Conservation (phyloP, 2,329 filamentous ascomycete genomes). For the Botrytis byssoidea region DNA sequence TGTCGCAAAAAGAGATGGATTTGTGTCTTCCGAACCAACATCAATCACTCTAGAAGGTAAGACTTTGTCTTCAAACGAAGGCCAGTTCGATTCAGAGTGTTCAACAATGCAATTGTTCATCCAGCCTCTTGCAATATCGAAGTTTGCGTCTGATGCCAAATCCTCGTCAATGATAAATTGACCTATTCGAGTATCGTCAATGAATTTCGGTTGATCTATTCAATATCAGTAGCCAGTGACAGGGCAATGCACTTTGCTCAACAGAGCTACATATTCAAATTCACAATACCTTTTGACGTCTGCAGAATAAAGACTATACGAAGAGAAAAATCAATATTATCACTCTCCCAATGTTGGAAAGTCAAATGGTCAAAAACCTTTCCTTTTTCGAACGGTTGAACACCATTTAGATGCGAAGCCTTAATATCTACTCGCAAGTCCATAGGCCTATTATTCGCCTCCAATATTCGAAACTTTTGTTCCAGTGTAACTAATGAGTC, state of each 20-base stretch:
- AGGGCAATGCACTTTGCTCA: neutral
- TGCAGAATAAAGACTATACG: neutral
- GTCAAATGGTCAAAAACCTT: neutral
- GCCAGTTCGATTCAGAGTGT: neutral
- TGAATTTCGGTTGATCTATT: neutral
- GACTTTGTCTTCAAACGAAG: neutral
- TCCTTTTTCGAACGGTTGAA: fast-evolving
- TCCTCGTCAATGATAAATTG: neutral
- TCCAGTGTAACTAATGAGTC: neutral
- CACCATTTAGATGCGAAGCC: fast-evolving
- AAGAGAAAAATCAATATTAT: fast-evolving
- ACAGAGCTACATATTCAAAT: neutral
- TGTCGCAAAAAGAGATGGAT: neutral
- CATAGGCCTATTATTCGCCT: neutral
- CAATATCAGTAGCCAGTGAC: neutral
- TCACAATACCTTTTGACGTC: neutral
- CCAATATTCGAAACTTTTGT: neutral
- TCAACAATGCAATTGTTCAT: neutral
- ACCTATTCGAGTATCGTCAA: neutral
- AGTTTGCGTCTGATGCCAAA: neutral
- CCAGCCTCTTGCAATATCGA: neutral
- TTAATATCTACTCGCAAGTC: neutral
- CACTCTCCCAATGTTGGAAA: neutral
- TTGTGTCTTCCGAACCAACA: neutral
- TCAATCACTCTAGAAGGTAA: neutral